phyloP scores from a whole-genome alignment of 192 early-diverging fungal species.

The Coemansia interrupta region DNA sequence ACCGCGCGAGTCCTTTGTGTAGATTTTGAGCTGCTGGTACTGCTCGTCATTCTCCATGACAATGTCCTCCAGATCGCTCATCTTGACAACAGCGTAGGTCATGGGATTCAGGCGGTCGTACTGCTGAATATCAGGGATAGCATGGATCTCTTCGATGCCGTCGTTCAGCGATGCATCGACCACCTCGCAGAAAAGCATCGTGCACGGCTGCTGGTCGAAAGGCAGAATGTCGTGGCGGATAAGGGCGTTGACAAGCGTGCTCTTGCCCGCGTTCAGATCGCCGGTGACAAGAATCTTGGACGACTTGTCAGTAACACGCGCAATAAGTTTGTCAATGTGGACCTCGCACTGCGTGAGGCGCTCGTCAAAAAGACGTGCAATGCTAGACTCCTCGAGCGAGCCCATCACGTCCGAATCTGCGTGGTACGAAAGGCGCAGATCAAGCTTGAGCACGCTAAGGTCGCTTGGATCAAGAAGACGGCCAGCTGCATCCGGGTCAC shows the following conservation, averaged over 20 bases:
- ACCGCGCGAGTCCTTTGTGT: conserved; percentile 55
- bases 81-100: conserved; percentile 68
- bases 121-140: conserved; percentile 61
- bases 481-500: background rate
- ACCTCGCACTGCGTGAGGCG: conserved; percentile 62
- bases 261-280: conserved; percentile 97
- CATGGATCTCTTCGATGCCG: conserved; percentile 90
- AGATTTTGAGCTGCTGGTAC: conserved; percentile 91
- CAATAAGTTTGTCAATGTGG: conserved; percentile 79
- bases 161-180: conserved; percentile 88
- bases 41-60: conserved; percentile 78
- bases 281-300: conserved; percentile 96
- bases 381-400: conserved; percentile 65
- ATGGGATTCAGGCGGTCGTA: conserved; percentile 71
- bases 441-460: conserved; percentile 61
- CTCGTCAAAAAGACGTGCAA: conserved; percentile 68
- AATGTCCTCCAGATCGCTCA: conserved; percentile 73
- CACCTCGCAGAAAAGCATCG: conserved; percentile 93
- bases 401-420: conserved; percentile 60
- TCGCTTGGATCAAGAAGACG: conserved; percentile 24
- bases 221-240: conserved; percentile 87
- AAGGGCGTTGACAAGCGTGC: conserved; percentile 94
- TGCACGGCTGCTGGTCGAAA: conserved; percentile 97
- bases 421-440: conserved; percentile 65
- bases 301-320: conserved; percentile 82